These are phyloP conservation scores for Cucumis variabilis DNA, from an alignment of 331 rosid species.

Conservation along the genomic window DNA sequence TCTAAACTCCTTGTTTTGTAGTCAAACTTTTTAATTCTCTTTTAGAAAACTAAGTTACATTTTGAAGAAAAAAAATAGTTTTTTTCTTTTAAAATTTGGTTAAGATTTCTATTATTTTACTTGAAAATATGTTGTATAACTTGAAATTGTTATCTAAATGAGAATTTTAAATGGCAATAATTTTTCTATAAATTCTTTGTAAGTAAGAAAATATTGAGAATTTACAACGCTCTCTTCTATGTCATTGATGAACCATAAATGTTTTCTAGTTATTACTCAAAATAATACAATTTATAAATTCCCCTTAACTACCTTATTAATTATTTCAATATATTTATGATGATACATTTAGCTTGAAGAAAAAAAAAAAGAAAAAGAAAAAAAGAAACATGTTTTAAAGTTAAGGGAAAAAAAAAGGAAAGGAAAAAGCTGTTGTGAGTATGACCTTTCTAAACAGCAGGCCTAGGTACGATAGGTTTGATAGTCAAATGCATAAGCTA, in stretches of 20 bases:
- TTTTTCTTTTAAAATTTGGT: no score
- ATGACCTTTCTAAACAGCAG: slow-evolving; percentile 9
- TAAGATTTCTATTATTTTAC: no score
- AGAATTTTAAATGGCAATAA: no score
- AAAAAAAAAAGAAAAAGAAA: not conserved
- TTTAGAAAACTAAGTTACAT: no score
- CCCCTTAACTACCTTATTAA: not conserved
- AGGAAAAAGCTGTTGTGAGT: slow-evolving; percentile 17
- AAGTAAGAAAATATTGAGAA: not conserved
- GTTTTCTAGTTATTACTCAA: not conserved
- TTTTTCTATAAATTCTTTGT: not conserved
- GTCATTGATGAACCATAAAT: not conserved
- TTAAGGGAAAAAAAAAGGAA: not conserved
- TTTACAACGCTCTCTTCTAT: not conserved
- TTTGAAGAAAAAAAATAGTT: no score
- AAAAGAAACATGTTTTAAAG: not conserved
- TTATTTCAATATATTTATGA: not conserved
- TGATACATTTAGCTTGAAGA: not conserved
- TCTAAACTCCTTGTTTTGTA: no score
- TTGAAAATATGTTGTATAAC: no score
- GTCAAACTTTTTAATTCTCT: no score
- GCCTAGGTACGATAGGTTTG: not conserved
- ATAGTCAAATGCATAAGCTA: not conserved
- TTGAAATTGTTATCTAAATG: no score
- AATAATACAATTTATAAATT: not conserved